Percentiles rank a stretch among this genome's conserved stretches.
These are phyloP conservation scores for Carallia pectinifolia DNA, from an alignment of 345 rosid species.

Conservation along the genomic window DNA sequence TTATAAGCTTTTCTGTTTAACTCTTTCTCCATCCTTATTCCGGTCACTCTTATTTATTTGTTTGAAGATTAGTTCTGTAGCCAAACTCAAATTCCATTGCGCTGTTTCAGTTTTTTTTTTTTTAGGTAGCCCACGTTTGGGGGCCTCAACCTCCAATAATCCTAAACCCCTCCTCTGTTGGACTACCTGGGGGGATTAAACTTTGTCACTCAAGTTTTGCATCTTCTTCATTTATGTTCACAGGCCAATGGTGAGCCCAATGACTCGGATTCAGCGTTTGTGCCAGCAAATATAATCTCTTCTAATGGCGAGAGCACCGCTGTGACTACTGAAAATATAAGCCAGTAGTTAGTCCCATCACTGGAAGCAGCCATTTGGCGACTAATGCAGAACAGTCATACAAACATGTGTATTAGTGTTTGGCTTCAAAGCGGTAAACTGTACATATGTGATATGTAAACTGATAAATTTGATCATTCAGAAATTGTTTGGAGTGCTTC, in stretches of 20 bases:
- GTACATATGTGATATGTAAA: too few relatives aligned
- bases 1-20: too few relatives aligned
- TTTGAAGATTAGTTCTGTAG: too few relatives aligned
- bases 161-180: neutral
- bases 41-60: too few relatives aligned
- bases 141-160: too few relatives aligned
- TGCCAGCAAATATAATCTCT: slow-evolving; percentile 16
- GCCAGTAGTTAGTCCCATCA: neutral
- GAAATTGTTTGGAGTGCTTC: too few relatives aligned
- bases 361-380: neutral
- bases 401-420: neutral
- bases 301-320: slow-evolving; percentile 28
- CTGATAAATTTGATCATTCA: too few relatives aligned
- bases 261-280: slow-evolving; percentile 16
- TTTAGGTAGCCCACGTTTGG: too few relatives aligned
- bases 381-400: slow-evolving; percentile 3
- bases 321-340: slow-evolving; percentile 24
- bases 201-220: neutral
- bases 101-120: too few relatives aligned
- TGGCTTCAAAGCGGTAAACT: too few relatives aligned
- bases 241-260: slow-evolving; percentile 26
- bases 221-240: neutral
- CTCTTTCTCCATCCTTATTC: neutral
- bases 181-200: neutral
- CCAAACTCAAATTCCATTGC: neutral